Percentiles rank a stretch among this genome's conserved stretches.
Evolutionary conservation across 176 grass and related monocot species (phyloP).

Genomic region (Carex parvula): DNA sequence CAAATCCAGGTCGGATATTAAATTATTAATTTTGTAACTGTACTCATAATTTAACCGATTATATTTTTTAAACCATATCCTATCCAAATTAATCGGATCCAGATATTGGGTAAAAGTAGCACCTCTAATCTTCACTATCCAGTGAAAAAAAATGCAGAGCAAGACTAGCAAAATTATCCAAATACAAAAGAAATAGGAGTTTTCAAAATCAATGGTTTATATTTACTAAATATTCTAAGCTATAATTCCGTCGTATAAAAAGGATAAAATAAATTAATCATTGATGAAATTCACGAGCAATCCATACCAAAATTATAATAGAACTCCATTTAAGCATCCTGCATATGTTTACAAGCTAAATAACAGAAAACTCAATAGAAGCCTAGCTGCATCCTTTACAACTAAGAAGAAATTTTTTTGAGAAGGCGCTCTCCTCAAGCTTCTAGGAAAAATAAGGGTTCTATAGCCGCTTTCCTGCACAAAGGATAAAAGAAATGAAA

Average conservation of each 20-base stretch:
- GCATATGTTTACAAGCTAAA: conserved; percentile 5
- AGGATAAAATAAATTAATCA: background rate
- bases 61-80: too few relatives aligned
- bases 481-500: background rate
- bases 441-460: background rate
- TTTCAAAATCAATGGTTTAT: background rate
- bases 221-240: background rate
- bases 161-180: background rate
- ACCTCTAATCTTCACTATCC: too few relatives aligned
- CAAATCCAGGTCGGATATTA: too few relatives aligned
- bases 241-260: background rate
- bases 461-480: background rate
- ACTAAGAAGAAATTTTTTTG: background rate
- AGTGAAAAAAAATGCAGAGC: background rate
- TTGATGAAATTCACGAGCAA: background rate
- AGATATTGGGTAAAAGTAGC: too few relatives aligned
- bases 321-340: background rate
- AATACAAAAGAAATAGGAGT: background rate
- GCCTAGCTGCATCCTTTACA: background rate
- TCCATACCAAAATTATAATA: background rate
- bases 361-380: background rate
- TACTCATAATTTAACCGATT: too few relatives aligned
- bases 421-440: background rate
- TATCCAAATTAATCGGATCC: too few relatives aligned
- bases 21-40: too few relatives aligned